phyloP scores from a whole-genome alignment of 805 yeast genomes.

The Lachancea nothofagi region DNA sequence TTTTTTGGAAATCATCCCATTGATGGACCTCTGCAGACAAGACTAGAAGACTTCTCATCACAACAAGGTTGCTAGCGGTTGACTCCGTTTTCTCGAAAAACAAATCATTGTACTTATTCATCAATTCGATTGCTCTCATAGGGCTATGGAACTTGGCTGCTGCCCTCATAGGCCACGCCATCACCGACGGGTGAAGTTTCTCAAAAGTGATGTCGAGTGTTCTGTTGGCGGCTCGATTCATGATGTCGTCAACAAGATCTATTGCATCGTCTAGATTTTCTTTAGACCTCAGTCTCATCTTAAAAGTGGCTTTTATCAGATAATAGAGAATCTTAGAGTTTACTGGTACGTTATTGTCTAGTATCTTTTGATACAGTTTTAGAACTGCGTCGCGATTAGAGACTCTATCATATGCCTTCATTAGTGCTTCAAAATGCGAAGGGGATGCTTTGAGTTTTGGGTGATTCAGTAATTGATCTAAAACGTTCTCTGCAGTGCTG shows the following conservation, averaged over 20 bases:
- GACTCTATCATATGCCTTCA: slow-evolving; percentile 28
- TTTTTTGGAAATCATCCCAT: slow-evolving; percentile 28
- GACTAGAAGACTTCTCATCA: slow-evolving; percentile 31
- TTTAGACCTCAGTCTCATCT: slow-evolving; percentile 24
- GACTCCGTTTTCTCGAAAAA: slow-evolving; percentile 25
- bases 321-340: slow-evolving; percentile 29
- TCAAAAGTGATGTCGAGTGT: slow-evolving; percentile 19
- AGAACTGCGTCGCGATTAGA: slow-evolving; percentile 28
- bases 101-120: slow-evolving; percentile 29
- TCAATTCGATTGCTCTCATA: slow-evolving; percentile 29
- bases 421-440: slow-evolving; percentile 29
- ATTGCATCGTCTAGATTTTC: slow-evolving; percentile 29
- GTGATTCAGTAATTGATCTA: slow-evolving; percentile 19
- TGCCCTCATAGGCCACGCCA: slow-evolving; percentile 34
- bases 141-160: slow-evolving; percentile 31
- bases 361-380: slow-evolving; percentile 25
- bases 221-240: slow-evolving; percentile 24
- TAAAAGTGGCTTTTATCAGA: slow-evolving; percentile 30
- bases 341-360: slow-evolving; percentile 20
- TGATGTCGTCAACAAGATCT: slow-evolving; percentile 28
- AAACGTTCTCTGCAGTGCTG: slow-evolving; percentile 18
- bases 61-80: slow-evolving; percentile 23
- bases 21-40: slow-evolving; percentile 31
- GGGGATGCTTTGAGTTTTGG: slow-evolving; percentile 15
- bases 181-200: slow-evolving; percentile 30